These are phyloP conservation scores for Diospyros lotus DNA, from an alignment of 148 eudicot species.

Conservation along the genomic window DNA sequence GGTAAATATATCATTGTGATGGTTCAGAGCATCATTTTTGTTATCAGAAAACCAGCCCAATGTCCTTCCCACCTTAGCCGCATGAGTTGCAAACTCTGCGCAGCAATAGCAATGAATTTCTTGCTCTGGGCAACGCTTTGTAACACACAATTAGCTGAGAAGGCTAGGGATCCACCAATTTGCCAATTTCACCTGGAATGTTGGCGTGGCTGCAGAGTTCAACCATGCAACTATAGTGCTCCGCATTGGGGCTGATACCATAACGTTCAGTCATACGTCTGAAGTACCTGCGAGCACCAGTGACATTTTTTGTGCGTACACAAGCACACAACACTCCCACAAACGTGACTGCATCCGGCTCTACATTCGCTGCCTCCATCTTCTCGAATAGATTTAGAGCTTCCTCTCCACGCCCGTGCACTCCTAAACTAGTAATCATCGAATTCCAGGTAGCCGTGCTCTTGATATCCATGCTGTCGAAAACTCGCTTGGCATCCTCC, in stretches of 20 bases:
- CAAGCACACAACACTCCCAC: constrained; percentile 60
- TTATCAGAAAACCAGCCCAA: too few relatives aligned
- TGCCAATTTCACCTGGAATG: constrained; percentile 1
- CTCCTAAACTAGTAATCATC: constrained; percentile 68
- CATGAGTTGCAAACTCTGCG: too few relatives aligned
- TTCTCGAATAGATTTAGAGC: constrained; percentile 41
- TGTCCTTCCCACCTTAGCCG: too few relatives aligned
- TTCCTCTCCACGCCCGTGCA: constrained; percentile 59
- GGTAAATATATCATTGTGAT: too few relatives aligned
- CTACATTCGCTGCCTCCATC: constrained; percentile 43
- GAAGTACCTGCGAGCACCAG: constrained; percentile 34
- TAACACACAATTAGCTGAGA: neutral
- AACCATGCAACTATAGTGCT: constrained; percentile 47
- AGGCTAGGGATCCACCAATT: neutral
- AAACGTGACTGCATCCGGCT: constrained; percentile 67
- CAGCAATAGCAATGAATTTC: too few relatives aligned
- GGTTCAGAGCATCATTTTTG: too few relatives aligned
- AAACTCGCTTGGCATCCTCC: constrained; percentile 47
- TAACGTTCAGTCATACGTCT: constrained; percentile 43
- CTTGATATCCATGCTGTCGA: constrained; percentile 41
- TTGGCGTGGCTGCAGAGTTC: constrained; percentile 33
- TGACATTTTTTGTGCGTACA: constrained; percentile 37
- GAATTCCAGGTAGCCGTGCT: constrained; percentile 69
- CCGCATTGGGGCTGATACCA: constrained; percentile 43
- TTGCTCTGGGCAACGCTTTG: too few relatives aligned